Conservation (phyloP, 1,284 basidiomycete genomes). For the Phenoliferia sp. region DNA sequence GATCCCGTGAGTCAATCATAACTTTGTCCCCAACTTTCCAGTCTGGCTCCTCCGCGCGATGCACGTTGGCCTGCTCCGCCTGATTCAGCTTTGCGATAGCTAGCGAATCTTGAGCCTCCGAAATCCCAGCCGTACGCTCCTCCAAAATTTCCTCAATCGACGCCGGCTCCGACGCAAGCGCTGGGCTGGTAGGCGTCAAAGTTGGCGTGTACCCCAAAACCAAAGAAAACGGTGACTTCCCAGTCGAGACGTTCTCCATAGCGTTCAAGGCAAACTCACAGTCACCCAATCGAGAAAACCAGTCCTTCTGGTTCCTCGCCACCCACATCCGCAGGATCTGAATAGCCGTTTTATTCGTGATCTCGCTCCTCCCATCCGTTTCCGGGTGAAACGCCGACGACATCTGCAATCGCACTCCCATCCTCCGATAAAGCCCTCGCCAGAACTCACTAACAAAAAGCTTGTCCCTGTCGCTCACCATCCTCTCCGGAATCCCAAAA, state of each 20-base stretch:
- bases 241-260: conserved; percentile 20
- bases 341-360: conserved; percentile 14
- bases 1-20: background rate
- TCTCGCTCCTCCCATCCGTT: conserved; percentile 23
- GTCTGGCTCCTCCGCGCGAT: conserved; percentile 8
- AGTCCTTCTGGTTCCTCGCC: conserved; percentile 19
- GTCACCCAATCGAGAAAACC: conserved; percentile 9
- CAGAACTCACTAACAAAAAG: conserved; percentile 37
- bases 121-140: conserved; percentile 5
- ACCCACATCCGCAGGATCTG: conserved; percentile 4
- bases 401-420: conserved; percentile 38
- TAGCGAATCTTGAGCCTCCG: conserved; percentile 39
- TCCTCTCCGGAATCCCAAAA: conserved; percentile 41
- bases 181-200: conserved; percentile 26
- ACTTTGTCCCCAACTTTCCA: conserved; percentile 25
- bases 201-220: conserved; percentile 33
- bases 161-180: background rate
- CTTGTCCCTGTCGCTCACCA: conserved; percentile 36
- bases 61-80: conserved; percentile 38
- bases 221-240: conserved; percentile 22
- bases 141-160: conserved; percentile 7
- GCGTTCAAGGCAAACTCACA: conserved; percentile 26
- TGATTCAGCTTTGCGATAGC: conserved; percentile 39
- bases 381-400: conserved; percentile 46
- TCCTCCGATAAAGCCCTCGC: conserved; percentile 26